Evolutionary conservation across 257 asterid genomes (phyloP).

Genomic region (Forsythia viridissima): DNA sequence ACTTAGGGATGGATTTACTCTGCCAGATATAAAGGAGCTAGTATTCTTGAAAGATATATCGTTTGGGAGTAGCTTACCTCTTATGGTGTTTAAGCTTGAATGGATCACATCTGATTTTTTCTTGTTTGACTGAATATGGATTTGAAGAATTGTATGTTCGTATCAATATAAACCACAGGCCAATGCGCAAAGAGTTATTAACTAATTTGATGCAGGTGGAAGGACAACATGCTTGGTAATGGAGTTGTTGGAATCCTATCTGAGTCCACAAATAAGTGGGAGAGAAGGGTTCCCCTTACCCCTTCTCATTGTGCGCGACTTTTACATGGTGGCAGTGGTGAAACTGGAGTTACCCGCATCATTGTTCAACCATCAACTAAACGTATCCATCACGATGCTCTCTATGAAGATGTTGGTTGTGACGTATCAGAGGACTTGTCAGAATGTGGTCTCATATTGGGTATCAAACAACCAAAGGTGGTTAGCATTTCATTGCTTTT

Average conservation of each 20-base stretch:
- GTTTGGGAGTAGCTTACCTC: neutral
- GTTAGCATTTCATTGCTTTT: constrained; percentile 9
- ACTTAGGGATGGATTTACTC: no score
- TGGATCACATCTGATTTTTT: neutral
- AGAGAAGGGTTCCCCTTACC: constrained; percentile 87
- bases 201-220: constrained; percentile 5
- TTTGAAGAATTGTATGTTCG: neutral
- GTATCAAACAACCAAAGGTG: constrained; percentile 93
- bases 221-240: constrained; percentile 67
- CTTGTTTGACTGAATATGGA: no score
- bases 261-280: constrained; percentile 98
- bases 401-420: constrained; percentile 96
- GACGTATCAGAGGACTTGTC: constrained; percentile 87
- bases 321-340: constrained; percentile 71
- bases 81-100: neutral
- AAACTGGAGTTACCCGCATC: constrained; percentile 82
- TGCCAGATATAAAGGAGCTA: no score
- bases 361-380: constrained; percentile 91
- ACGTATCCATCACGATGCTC: constrained; percentile 88
- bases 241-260: constrained; percentile 91
- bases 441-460: constrained; percentile 85
- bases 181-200: neutral
- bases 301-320: constrained; percentile 92
- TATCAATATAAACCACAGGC: neutral
- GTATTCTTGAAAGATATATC: neutral